These are phyloP conservation scores for Rhodotorula toruloides DNA, from an alignment of 768 basidiomycete genomes.

Conservation along the genomic window DNA sequence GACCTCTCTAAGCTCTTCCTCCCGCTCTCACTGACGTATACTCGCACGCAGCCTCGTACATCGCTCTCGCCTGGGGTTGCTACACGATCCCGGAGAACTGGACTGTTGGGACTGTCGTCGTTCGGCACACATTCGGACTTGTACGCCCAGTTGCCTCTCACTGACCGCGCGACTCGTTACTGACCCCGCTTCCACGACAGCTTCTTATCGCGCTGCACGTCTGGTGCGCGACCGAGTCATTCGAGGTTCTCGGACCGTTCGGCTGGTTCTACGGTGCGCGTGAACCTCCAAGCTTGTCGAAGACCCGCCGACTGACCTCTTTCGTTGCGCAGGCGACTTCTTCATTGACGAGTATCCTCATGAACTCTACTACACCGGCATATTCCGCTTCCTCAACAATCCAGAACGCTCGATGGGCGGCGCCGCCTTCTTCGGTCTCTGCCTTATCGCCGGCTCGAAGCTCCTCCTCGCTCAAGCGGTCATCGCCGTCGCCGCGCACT, in stretches of 20 bases:
- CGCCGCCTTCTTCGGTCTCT: constrained; percentile 88
- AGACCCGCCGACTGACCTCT: not conserved
- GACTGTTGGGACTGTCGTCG: constrained; percentile 77
- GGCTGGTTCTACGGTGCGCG: constrained; percentile 87
- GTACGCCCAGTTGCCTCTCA: constrained; percentile 56
- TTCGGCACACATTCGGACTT: constrained; percentile 80
- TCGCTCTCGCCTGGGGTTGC: constrained; percentile 81
- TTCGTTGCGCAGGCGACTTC: constrained; percentile 35
- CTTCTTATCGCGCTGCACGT: constrained; percentile 77
- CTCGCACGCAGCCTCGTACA: constrained; percentile 63
- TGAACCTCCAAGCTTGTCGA: not conserved
- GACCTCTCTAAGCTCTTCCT: constrained; percentile 1
- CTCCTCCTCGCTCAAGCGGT: constrained; percentile 81
- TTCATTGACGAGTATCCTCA: constrained; percentile 73
- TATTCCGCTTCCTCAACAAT: constrained; percentile 76
- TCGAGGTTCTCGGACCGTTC: constrained; percentile 86
- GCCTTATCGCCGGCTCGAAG: constrained; percentile 84
- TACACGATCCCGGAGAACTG: constrained; percentile 76
- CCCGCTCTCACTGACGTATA: not conserved
- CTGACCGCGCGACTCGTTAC: constrained; percentile 3
- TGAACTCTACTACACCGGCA: constrained; percentile 88
- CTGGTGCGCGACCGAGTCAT: constrained; percentile 86
- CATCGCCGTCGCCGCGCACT: constrained; percentile 76
- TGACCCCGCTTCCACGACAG: constrained; percentile 48
- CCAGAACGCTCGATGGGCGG: constrained; percentile 88